A percentile compares a stretch with the other conserved stretches of the same genome.
Evolutionary conservation across 495 filamentous ascomycete species (phyloP).

Genomic region (Aspergillus saccharolyticus): DNA sequence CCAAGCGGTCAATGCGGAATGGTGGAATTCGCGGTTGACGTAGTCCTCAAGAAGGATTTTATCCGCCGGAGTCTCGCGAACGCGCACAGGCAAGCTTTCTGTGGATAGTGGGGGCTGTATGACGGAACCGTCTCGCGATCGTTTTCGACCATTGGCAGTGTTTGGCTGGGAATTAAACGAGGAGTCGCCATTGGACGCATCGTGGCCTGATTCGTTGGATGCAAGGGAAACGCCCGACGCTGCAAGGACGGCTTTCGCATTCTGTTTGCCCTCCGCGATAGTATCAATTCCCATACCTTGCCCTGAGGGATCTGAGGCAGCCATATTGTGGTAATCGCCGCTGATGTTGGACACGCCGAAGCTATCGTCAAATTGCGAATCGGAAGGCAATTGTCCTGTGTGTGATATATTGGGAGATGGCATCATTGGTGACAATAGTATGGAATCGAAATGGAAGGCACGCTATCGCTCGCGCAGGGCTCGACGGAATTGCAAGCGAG

Average conservation of each 20-base stretch:
- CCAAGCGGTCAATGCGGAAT: constrained; percentile 50
- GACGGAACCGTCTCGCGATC: constrained; percentile 55
- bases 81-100: constrained; percentile 28
- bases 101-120: constrained; percentile 27
- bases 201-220: constrained; percentile 23
- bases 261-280: constrained; percentile 54
- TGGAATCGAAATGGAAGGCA: background rate
- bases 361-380: constrained; percentile 25
- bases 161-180: constrained; percentile 25
- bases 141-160: constrained; percentile 49
- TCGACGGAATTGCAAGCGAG: constrained; percentile 19
- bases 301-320: constrained; percentile 22
- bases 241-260: constrained; percentile 52
- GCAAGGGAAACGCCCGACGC: constrained; percentile 39
- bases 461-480: constrained; percentile 19
- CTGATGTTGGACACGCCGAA: constrained; percentile 19
- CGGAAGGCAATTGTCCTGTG: constrained; percentile 21
- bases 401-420: constrained; percentile 35
- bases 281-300: constrained; percentile 31
- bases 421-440: constrained; percentile 24
- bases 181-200: constrained; percentile 27
- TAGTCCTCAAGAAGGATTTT: constrained; percentile 69
- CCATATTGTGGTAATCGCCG: constrained; percentile 20
- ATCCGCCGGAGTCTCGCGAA: constrained; percentile 39
- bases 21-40: constrained; percentile 68